phyloP scores from a whole-genome alignment of 2,329 filamentous ascomycete species.

The Biscogniauxia mediterranea region DNA sequence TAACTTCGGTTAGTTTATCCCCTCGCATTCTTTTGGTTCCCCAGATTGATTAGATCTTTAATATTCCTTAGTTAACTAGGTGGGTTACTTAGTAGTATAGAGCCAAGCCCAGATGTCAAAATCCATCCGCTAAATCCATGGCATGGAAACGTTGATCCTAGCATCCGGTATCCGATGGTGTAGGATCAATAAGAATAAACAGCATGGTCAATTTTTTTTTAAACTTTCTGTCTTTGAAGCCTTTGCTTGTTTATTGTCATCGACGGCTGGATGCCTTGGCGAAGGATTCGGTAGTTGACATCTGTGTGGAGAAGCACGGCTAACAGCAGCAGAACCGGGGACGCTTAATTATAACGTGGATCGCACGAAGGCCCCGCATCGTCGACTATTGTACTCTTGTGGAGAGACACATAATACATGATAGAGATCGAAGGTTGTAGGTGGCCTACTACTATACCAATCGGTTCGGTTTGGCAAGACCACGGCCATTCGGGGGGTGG shows the following conservation, averaged over 20 bases:
- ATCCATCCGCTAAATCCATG: not conserved
- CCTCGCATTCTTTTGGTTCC: not conserved
- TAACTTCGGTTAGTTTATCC: not conserved
- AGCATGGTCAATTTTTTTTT: not conserved
- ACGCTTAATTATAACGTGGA: not conserved
- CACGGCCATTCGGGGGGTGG: not conserved
- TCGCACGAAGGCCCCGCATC: not conserved
- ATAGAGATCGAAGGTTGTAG: too few species aligned
- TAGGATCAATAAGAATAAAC: not conserved
- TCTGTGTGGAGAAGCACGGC: not conserved
- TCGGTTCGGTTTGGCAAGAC: not conserved
- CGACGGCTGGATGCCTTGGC: not conserved
- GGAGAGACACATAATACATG: too few species aligned
- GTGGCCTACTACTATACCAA: not conserved
- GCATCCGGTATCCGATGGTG: not conserved
- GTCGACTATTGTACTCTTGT: not conserved
- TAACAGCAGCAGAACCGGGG: not conserved
- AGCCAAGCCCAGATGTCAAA: not conserved
- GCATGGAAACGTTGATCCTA: not conserved
- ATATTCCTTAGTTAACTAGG: not conserved
- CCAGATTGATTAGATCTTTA: not conserved
- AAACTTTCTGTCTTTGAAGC: not conserved
- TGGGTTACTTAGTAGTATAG: not conserved
- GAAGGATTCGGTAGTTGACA: not conserved
- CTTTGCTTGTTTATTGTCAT: not conserved